Evolutionary conservation across 2,329 filamentous ascomycete species (phyloP), one percentile per base, ranked within the genome.

Genomic region (Grosmannia clavigera): DNA sequence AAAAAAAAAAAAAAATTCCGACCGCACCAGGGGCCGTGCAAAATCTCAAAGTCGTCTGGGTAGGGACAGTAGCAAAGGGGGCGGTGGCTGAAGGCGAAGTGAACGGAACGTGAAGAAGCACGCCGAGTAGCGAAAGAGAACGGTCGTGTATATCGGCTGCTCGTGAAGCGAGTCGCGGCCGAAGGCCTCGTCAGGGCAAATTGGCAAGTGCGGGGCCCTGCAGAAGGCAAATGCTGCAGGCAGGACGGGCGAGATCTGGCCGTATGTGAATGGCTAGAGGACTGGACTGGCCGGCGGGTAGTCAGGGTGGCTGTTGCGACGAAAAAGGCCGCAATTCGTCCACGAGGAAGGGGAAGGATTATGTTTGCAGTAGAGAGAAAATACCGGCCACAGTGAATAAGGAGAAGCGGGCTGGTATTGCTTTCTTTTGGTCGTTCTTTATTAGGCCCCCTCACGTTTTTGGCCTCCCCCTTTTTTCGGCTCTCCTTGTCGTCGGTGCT

Each of bases 271-370:
- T 56, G 55, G 55, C 55, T 38, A 56, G 48, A 19, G 19, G 25
- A 16, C 35, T 43, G 33, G 25, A n/a, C 29, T 50, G 22, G 48
- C 27, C 48, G 50, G 57, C 57, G 57, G 57, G 57, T 58, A 58
- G 29, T 14, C 35, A 19, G 22, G 27, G 31, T 51, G 46, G 57
- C 25, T 54, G 14, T 12, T 31, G 27, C n/a, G 33, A 54, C n/a
- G 14, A 12, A 16, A 57, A 35, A 46, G 57, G 38, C n/a, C 33
- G 50, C 50, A 46, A 58, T 54, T 58, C 57, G 57, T 58, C 57
- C 50, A 38, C 31, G n/a, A 7, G 14, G 29, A 16, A 46, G 2
- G 19, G 43, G 16, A 19, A 46, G 55, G 25, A 43, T 35, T 54
- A n/a, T 35, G 19, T 16, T 35, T 35, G 22, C 22, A 43, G 22